Evolutionary conservation across 805 yeast genomes (phyloP).

Genomic region (Saccharomycopsis amapae): DNA sequence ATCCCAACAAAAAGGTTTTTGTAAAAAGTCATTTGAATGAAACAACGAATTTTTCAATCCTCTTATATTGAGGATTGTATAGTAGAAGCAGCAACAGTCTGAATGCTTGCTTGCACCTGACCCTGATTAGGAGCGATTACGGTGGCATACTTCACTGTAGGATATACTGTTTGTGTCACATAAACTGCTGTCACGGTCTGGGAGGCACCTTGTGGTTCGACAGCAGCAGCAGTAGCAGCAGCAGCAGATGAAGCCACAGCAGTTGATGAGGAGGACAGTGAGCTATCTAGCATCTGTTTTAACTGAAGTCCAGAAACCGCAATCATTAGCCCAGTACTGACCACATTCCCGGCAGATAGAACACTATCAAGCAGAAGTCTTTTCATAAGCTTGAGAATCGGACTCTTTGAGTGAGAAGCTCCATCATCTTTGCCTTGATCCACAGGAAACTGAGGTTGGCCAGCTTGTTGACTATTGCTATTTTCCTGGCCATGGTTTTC

Average conservation of each 20-base stretch:
- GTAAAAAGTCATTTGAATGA: too few relatives aligned
- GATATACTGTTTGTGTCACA: conserved; percentile 2
- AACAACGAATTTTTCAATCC: too few relatives aligned
- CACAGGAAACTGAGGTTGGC: too few relatives aligned
- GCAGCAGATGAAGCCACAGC: conserved; percentile 10
- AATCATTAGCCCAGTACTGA: conserved; percentile 16
- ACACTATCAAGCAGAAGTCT: conserved; percentile 5
- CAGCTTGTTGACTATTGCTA: too few relatives aligned
- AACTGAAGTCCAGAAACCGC: conserved; percentile 4
- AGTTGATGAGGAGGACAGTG: conserved; percentile 1
- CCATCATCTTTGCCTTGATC: too few relatives aligned
- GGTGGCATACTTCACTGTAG: conserved; percentile 2
- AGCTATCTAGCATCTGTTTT: not conserved
- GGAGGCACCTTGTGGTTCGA: not conserved
- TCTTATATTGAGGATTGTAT: too few relatives aligned
- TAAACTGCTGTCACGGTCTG: conserved; percentile 1
- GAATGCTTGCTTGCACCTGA: too few relatives aligned
- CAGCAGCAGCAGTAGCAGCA: conserved; percentile 7
- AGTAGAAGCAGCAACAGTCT: too few relatives aligned
- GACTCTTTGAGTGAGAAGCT: not conserved
- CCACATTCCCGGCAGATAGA: conserved; percentile 9
- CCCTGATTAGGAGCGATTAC: conserved; percentile 1
- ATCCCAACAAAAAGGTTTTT: too few relatives aligned
- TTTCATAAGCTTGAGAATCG: conserved; percentile 1
- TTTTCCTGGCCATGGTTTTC: too few relatives aligned